A percentile compares a stretch with the other conserved stretches of the same genome.
phyloP scores from a whole-genome alignment of 495 filamentous ascomycete genomes.

The Penicillium roqueforti region DNA sequence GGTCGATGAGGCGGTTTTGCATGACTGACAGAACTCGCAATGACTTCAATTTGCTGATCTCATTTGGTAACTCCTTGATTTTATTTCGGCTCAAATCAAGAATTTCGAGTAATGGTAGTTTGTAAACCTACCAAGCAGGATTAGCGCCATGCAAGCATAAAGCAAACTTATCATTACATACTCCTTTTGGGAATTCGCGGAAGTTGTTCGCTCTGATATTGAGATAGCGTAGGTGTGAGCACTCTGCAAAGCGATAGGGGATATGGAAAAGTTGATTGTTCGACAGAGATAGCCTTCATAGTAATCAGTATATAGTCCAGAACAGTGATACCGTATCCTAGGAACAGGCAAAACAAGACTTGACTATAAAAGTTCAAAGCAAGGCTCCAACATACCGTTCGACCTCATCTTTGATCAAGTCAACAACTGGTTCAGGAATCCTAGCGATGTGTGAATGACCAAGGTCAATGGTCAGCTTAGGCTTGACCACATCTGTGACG shows the following conservation, averaged over 20 bases:
- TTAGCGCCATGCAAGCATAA: conserved; percentile 11
- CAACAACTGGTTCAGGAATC: conserved; percentile 84
- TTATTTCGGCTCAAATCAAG: conserved; percentile 87
- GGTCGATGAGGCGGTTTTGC: conserved; percentile 77
- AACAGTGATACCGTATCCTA: neutral
- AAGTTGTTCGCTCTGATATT: conserved; percentile 87
- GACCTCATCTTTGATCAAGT: conserved; percentile 87
- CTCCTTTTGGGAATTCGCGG: conserved; percentile 78
- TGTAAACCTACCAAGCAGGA: conserved; percentile 58
- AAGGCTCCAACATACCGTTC: conserved; percentile 61
- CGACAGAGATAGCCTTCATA: conserved; percentile 72
- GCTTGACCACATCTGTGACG: conserved; percentile 65
- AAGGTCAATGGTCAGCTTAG: conserved; percentile 82
- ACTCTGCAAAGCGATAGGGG: conserved; percentile 76
- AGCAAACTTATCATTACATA: conserved; percentile 42
- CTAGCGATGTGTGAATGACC: conserved; percentile 74
- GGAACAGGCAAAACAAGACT: neutral
- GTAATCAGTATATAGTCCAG: conserved; percentile 7
- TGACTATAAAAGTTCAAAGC: neutral
- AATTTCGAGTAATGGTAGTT: conserved; percentile 82
- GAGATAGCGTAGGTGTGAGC: conserved; percentile 86
- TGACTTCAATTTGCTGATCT: conserved; percentile 71
- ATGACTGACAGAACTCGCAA: conserved; percentile 75
- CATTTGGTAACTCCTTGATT: conserved; percentile 69
- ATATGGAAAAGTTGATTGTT: conserved; percentile 82